A percentile compares a stretch with the other conserved stretches of the same genome.
phyloP scores from a whole-genome alignment of 345 rosid genomes.

The Brassica incana region DNA sequence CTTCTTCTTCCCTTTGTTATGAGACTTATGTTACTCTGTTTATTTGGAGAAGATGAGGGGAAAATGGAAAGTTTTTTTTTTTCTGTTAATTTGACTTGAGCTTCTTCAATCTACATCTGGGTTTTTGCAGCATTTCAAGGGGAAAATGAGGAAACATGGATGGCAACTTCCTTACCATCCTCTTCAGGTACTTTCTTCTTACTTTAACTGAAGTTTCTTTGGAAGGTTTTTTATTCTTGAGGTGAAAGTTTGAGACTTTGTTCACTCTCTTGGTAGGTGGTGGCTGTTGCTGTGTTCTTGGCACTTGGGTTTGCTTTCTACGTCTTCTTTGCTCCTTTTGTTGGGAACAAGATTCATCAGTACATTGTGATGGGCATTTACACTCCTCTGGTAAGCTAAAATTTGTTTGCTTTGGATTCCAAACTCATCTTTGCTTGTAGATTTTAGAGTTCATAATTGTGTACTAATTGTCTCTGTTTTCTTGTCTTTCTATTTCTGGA shows the following conservation, averaged over 20 bases:
- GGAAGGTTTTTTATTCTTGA: conserved; percentile 32
- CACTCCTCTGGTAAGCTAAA: conserved; percentile 79
- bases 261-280: conserved; percentile 58
- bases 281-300: conserved; percentile 96
- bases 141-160: conserved; percentile 92
- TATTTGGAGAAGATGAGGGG: conserved; percentile 51
- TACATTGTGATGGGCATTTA: conserved; percentile 82
- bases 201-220: background rate
- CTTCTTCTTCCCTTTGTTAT: conserved; percentile 27
- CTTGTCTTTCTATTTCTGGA: conserved; percentile 20
- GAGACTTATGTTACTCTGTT: conserved; percentile 36
- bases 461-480: conserved; percentile 25
- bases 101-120: conserved; percentile 35
- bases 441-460: background rate
- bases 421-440: conserved; percentile 48
- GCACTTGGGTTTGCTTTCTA: conserved; percentile 97
- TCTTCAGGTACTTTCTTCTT: conserved; percentile 64
- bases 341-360: conserved; percentile 79
- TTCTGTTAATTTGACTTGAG: conserved; percentile 19
- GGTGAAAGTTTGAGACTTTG: conserved; percentile 17
- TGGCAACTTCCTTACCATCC: conserved; percentile 99
- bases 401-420: background rate
- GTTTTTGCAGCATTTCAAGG: conserved; percentile 42
- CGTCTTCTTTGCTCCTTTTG: conserved; percentile 99
- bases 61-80: conserved; percentile 31